Conservation (phyloP, 495 filamentous ascomycete genomes). For the Pyrenula aspistea region DNA sequence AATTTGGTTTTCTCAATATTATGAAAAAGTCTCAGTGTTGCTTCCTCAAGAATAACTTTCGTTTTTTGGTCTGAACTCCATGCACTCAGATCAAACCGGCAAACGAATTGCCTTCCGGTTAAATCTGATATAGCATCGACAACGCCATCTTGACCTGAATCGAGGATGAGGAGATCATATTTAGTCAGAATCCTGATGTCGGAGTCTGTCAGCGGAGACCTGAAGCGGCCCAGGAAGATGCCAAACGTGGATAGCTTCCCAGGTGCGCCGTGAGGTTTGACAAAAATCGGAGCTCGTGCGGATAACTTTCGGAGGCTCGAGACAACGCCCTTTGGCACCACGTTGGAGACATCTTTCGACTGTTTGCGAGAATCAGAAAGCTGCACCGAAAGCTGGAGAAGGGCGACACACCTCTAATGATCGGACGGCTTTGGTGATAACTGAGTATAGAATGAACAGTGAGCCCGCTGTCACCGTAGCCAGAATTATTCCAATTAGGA, state of each 20-base stretch:
- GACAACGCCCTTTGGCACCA: conserved; percentile 16
- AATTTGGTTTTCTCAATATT: conserved; percentile 23
- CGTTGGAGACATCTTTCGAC: conserved; percentile 16
- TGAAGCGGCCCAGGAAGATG: conserved; percentile 33
- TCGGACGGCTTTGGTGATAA: conserved; percentile 7
- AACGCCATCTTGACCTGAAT: conserved; percentile 29
- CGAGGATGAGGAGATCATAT: conserved; percentile 37
- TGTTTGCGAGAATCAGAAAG: conserved; percentile 4
- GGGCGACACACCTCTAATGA: conserved; percentile 23
- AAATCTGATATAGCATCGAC: conserved; percentile 19
- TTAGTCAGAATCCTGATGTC: conserved; percentile 23
- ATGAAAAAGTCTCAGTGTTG: conserved; percentile 7
- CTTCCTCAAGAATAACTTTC: background rate
- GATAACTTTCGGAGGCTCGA: conserved; percentile 17
- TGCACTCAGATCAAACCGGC: conserved; percentile 26
- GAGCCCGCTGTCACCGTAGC: conserved; percentile 18
- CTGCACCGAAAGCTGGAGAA: background rate
- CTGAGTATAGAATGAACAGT: conserved; percentile 21
- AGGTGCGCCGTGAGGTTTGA: conserved; percentile 2
- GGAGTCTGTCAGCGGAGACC: conserved; percentile 16
- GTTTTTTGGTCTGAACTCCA: background rate
- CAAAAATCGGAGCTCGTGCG: conserved; percentile 13
- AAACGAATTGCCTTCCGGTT: conserved; percentile 20
- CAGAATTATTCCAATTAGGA: conserved; percentile 27
- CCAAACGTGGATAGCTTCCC: conserved; percentile 33